Evolutionary conservation across 768 basidiomycete species (phyloP), one percentile per base, ranked within the genome.

Genomic region (Pseudohyphozyma bogoriensis): DNA sequence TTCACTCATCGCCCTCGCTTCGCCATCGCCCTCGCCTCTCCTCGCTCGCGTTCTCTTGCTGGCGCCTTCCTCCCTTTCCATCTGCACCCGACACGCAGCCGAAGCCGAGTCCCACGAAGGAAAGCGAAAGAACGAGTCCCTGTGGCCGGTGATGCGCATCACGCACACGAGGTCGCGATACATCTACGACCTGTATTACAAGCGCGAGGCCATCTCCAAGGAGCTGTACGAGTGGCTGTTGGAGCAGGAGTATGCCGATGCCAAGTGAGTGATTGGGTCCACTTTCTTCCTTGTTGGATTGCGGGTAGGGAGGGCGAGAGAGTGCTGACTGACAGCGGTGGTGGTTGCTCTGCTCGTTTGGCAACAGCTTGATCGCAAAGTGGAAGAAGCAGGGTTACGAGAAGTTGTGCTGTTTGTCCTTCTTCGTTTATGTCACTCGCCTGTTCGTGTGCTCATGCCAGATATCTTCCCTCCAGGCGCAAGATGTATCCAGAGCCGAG

Each of bases 321-420:
- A 15, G 12, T 13, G 51, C 20, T 44, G 35, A 42, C 4, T 32
- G 12, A 33, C 13, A n/a, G 12, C 18, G 15, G 49, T 13, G 26
- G 5, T 32, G 18, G 10, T 35, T 13, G 24, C 3, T 6, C 37
- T 39, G 37, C 37, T 39, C 20, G 11, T 10, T 10, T 11, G 12
- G 11, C 37, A 39, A 22, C 66, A 97, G 92, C 72, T 76, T 97
- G 72, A 86, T 99, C 72, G 95, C 95, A 39, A 99, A 99, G 74
- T 99, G 95, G 95, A 97, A 96, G 79, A 99, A 97, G 76, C 78
- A 84, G 16, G 95, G 95, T 8, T 99, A 97, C 73, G 95, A 97
- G 76, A 99, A 97, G 73, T 78, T 99, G 10, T 99, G 95, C 73
- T 99, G 95, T 13, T 26, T 7, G 18, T 15, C n/a, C 16, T 42